A percentile compares a stretch with the other conserved stretches of the same genome.
phyloP scores from a whole-genome alignment of 257 asterid species.

The Penstemon davidsonii region DNA sequence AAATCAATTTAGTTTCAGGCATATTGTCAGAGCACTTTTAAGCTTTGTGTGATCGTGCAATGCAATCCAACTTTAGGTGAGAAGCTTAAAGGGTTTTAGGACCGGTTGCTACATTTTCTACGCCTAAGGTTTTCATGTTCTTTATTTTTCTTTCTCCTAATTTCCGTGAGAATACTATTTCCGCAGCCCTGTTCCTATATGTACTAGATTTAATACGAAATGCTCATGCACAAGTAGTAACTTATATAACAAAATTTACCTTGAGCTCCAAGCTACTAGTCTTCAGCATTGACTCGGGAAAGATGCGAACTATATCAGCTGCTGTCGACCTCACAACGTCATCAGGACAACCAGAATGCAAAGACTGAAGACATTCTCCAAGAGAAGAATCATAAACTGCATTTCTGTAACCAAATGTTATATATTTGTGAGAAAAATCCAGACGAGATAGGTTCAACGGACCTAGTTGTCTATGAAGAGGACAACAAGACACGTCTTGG shows the following conservation, averaged over 20 bases:
- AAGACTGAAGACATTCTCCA: constrained; percentile 74
- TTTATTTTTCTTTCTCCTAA: background rate
- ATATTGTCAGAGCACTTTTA: background rate
- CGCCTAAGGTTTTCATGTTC: background rate
- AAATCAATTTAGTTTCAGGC: background rate
- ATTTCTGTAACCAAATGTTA: constrained; percentile 50
- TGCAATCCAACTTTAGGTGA: background rate
- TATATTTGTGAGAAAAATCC: constrained; percentile 30
- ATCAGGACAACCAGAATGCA: constrained; percentile 74
- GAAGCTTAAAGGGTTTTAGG: background rate
- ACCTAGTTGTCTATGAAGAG: constrained; percentile 20
- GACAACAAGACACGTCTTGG: constrained; percentile 20
- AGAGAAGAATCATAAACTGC: constrained; percentile 73
- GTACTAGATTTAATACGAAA: constrained; percentile 10
- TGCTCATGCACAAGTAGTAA: constrained; percentile 6
- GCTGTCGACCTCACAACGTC: constrained; percentile 78
- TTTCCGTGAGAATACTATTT: background rate
- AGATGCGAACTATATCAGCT: constrained; percentile 51
- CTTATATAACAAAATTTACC: constrained; percentile 39
- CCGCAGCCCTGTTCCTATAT: background rate
- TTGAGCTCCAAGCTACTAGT: constrained; percentile 79
- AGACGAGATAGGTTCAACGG: constrained; percentile 22
- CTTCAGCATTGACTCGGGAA: constrained; percentile 66
- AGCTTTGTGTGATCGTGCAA: background rate
- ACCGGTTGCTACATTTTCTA: background rate